Evolutionary conservation across 352 stramenopile genomes (phyloP).

Genomic region (Phytopythium vexans): DNA sequence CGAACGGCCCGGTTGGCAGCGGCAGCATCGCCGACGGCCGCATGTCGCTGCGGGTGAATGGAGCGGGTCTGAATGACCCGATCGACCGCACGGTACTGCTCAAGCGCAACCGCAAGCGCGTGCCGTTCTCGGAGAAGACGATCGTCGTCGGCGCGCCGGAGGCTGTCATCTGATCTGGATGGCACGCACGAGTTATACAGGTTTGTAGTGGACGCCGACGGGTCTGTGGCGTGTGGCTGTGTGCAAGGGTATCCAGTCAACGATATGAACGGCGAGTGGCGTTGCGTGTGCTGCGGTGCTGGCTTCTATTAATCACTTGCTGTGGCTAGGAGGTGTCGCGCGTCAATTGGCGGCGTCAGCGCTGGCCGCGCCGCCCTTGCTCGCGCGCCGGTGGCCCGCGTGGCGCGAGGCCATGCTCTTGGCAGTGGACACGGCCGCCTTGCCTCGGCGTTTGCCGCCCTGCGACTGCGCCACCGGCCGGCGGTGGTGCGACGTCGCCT

Average conservation of each 20-base stretch:
- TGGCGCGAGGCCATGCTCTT: constrained; percentile 5
- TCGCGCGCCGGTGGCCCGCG: constrained; percentile 4
- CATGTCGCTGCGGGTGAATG: constrained; percentile 57
- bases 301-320: background rate
- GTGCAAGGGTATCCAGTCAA: background rate
- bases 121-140: constrained; percentile 75
- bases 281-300: constrained; percentile 2
- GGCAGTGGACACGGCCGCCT: constrained; percentile 10
- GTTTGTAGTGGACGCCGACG: background rate
- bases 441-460: constrained; percentile 23
- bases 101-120: constrained; percentile 74
- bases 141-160: constrained; percentile 85
- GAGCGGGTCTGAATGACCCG: constrained; percentile 26
- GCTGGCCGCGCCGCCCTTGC: no score
- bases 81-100: constrained; percentile 74
- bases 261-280: no score
- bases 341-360: no score
- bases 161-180: constrained; percentile 56
- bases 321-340: background rate
- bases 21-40: constrained; percentile 30
- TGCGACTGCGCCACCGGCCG: constrained; percentile 25
- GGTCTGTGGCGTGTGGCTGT: background rate
- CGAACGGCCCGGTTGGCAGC: constrained; percentile 10
- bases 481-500: constrained; percentile 15
- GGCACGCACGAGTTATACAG: no score